Conservation (phyloP, 345 rosid species). For the Melastoma malabathricum region DNA sequence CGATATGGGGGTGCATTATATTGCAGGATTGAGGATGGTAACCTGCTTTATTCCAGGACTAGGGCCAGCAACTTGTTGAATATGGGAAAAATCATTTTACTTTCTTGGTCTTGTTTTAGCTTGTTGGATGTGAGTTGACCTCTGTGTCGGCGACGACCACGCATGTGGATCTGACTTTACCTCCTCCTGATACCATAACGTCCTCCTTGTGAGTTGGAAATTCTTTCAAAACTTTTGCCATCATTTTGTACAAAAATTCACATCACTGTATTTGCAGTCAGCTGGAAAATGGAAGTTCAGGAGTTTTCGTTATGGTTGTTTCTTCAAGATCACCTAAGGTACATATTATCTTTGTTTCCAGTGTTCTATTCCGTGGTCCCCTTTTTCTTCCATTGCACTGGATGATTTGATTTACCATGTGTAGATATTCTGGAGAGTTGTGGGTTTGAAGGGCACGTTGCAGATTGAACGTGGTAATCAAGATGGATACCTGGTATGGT, state of each 20-base stretch:
- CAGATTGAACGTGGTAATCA: constrained; percentile 76
- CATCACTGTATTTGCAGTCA: constrained; percentile 34
- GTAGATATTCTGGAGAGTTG: constrained; percentile 83
- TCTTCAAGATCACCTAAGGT: constrained; percentile 87
- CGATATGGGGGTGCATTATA: constrained; percentile 96
- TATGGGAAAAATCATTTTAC: neutral
- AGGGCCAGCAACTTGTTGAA: neutral
- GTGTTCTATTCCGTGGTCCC: neutral
- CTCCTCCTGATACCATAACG: constrained; percentile 79
- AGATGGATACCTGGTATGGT: constrained; percentile 67
- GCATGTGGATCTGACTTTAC: constrained; percentile 66
- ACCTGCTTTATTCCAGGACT: constrained; percentile 5
- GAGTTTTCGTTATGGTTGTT: constrained; percentile 86
- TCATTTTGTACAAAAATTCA: neutral
- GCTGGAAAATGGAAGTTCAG: constrained; percentile 89
- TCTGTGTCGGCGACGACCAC: constrained; percentile 66
- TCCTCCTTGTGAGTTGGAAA: constrained; percentile 58
- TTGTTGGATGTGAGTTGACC: constrained; percentile 77
- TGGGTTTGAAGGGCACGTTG: constrained; percentile 77
- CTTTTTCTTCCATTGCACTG: constrained; percentile 1
- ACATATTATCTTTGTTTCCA: constrained; percentile 18
- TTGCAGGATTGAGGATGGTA: constrained; percentile 97
- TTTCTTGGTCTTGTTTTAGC: constrained; percentile 35
- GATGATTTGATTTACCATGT: constrained; percentile 11
- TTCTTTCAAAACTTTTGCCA: too few species aligned